Evolutionary conservation across 352 stramenopile species (phyloP).

Genomic region (Paralagenidium karlingii): DNA sequence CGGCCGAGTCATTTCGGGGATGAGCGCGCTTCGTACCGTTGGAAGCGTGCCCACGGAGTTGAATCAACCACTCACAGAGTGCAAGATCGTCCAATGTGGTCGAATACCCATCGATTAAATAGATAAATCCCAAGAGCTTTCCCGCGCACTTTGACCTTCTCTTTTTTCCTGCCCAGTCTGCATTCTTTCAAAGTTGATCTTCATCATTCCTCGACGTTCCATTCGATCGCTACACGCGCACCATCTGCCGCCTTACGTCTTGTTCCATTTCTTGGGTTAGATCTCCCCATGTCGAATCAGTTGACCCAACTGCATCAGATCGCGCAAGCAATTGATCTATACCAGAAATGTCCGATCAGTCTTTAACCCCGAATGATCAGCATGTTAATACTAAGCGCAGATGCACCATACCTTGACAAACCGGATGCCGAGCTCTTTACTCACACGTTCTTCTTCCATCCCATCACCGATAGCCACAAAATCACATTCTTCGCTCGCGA

Average conservation of each 20-base stretch:
- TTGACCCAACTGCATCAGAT: constrained; percentile 35
- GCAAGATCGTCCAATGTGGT: constrained; percentile 56
- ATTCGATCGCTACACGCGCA: too few relatives aligned
- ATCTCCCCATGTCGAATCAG: constrained; percentile 1
- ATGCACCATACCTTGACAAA: constrained; percentile 74
- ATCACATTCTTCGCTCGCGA: constrained; percentile 24
- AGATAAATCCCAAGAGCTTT: not conserved
- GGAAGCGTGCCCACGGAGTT: constrained; percentile 29
- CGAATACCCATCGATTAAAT: constrained; percentile 19
- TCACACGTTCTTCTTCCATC: constrained; percentile 67
- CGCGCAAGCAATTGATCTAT: constrained; percentile 44
- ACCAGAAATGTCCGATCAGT: too few relatives aligned
- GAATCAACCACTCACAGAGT: constrained; percentile 42
- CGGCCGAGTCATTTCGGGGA: constrained; percentile 47
- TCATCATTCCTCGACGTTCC: too few relatives aligned
- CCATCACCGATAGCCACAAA: constrained; percentile 71
- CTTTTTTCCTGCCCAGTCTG: not conserved
- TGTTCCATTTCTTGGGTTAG: too few relatives aligned
- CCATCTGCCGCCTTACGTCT: too few relatives aligned
- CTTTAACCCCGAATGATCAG: too few relatives aligned
- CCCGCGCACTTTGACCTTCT: not conserved
- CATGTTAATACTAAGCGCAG: too few relatives aligned
- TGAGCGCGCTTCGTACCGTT: constrained; percentile 42
- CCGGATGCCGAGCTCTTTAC: constrained; percentile 37
- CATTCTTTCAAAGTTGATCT: too few relatives aligned